Evolutionary conservation across 768 basidiomycete species (phyloP).

Genomic region (Tricholomella constricta): DNA sequence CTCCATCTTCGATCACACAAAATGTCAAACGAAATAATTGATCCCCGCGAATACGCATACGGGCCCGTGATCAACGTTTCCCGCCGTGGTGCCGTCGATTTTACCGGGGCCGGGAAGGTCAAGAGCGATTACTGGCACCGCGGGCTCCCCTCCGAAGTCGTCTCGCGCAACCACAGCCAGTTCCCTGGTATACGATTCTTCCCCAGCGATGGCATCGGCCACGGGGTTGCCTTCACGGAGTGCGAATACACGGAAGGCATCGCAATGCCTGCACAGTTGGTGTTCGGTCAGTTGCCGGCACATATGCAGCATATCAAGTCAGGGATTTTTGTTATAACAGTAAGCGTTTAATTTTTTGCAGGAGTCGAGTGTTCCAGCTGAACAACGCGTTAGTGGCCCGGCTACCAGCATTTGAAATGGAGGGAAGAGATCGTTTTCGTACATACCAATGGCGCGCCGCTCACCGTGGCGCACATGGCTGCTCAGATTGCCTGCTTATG

Average conservation of each 20-base stretch:
- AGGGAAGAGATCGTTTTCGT: constrained; percentile 10
- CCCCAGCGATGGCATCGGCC: constrained; percentile 9
- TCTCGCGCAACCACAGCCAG: constrained; percentile 11
- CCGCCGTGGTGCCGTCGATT: constrained; percentile 15
- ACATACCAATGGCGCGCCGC: constrained; percentile 4
- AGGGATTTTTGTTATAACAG: constrained; percentile 9
- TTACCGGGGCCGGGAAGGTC: constrained; percentile 10
- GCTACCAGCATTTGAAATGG: constrained; percentile 16
- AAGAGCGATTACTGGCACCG: constrained; percentile 18
- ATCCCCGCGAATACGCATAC: not conserved
- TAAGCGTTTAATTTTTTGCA: not conserved
- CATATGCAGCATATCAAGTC: constrained; percentile 2
- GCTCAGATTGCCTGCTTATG: constrained; percentile 13
- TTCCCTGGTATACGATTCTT: constrained; percentile 11
- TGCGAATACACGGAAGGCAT: constrained; percentile 15
- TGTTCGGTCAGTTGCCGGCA: constrained; percentile 4
- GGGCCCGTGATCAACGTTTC: not conserved
- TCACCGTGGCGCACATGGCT: constrained; percentile 14
- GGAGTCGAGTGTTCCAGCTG: not conserved
- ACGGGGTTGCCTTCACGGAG: constrained; percentile 16
- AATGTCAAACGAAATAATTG: not conserved
- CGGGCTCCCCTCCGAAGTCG: constrained; percentile 2
- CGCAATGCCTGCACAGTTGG: constrained; percentile 3
- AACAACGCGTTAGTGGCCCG: constrained; percentile 11
- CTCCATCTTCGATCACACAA: not conserved